Conservation (phyloP, 345 rosid species). For the Acer campestre region DNA sequence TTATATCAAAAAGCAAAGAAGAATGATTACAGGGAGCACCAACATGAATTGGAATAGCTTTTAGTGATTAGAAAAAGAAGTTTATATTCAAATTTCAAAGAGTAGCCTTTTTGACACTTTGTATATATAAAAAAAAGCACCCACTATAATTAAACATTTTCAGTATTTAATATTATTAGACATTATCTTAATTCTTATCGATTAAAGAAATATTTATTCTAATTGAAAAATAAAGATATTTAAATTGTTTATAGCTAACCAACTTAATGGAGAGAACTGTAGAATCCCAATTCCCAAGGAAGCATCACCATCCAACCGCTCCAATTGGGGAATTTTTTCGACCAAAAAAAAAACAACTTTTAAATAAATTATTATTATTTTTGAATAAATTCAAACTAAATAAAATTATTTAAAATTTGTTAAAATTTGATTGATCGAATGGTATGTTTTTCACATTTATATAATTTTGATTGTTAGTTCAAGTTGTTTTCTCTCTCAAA, state of each 20-base stretch:
- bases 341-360: no score
- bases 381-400: no score
- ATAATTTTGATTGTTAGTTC: no score
- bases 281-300: not conserved
- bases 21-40: conserved; percentile 40
- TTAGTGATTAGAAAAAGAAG: conserved; percentile 21
- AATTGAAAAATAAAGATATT: not conserved
- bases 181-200: not conserved
- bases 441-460: no score
- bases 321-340: conserved; percentile 5
- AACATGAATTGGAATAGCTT: conserved; percentile 15
- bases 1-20: not conserved
- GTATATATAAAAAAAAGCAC: conserved; percentile 1
- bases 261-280: conserved; percentile 10
- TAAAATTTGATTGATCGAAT: no score
- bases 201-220: conserved; percentile 13
- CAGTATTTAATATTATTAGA: conserved; percentile 2
- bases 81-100: conserved; percentile 18
- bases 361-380: no score
- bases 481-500: no score
- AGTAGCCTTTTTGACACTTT: not conserved
- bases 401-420: no score
- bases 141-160: conserved; percentile 21
- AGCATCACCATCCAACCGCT: conserved; percentile 1
- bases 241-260: not conserved